Evolutionary conservation across 345 rosid species (phyloP), one percentile per base, ranked within the genome.

Genomic region (Lumnitzera racemosa): DNA sequence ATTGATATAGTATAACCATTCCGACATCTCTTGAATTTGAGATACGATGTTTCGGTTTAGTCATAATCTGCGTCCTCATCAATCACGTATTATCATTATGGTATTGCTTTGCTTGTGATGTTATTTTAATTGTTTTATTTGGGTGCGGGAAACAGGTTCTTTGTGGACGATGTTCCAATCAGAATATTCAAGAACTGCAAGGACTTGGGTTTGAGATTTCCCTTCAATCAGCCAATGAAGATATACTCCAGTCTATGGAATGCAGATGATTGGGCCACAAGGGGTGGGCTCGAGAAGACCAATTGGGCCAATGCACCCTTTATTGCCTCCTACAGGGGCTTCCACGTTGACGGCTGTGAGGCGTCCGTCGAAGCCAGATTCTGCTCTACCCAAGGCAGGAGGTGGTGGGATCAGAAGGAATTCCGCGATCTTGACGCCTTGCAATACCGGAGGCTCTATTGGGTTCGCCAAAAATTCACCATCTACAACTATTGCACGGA

Each of bases 231-330:
- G 48, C 91, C 94, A 1, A 88, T 88, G 96, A 88, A 84, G 71
- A 61, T 90, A n/a, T 86, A 90, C 76, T 85, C 96, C 1, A 88
- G 94, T 60, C 75, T 90, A 0, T 88, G 96, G 96, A 88, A 88
- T 24, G 96, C 89, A 0, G 91, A 89, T 41, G 95, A 90, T 53
- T 90, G 96, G 96, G 96, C 96, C 16, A 90, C 96, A 2, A 72
- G 97, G 16, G 96, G 96, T 15, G 97, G 97, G 9, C 76, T 90
- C 0, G 96, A 85, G 76, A 87, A 90, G 67, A 88, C 96, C 0
- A 84, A 88, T 74, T 90, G 94, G 97, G 76, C 73, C 54, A 88
- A 83, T 46, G 94, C 91, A 2, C 97, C 96, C 0, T 90, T 88
- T n/a, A 24, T 74, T 8, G 78, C 78, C 25, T 14, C 73, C 43